phyloP scores from a whole-genome alignment of 768 basidiomycete genomes.

The Podaxis sp. region DNA sequence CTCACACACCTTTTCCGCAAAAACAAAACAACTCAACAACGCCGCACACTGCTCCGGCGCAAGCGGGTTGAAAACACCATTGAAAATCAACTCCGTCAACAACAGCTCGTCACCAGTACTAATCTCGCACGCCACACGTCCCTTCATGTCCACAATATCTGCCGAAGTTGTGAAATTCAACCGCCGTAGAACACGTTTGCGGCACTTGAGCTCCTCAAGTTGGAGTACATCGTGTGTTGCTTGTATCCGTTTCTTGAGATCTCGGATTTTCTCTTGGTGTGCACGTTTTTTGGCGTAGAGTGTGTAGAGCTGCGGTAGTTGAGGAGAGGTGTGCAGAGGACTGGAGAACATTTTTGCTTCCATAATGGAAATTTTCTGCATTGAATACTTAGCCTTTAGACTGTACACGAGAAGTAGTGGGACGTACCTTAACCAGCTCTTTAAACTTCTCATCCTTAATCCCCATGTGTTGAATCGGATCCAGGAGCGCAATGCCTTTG shows the following conservation, averaged over 20 bases:
- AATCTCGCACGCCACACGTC: conserved; percentile 97
- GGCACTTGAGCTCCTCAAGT: conserved; percentile 92
- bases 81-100: conserved; percentile 95
- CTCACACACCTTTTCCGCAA: conserved; percentile 80
- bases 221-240: conserved; percentile 91
- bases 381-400: background rate
- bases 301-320: conserved; percentile 79
- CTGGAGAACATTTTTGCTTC: conserved; percentile 83
- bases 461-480: conserved; percentile 92
- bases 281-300: conserved; percentile 77
- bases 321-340: conserved; percentile 74
- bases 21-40: conserved; percentile 96
- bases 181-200: conserved; percentile 91
- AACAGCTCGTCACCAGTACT: conserved; percentile 95
- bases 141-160: conserved; percentile 98
- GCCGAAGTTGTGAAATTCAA: conserved; percentile 85
- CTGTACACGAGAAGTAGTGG: conserved; percentile 13
- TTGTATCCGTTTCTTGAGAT: conserved; percentile 82
- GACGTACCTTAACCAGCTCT: conserved; percentile 70
- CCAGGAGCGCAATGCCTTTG: conserved; percentile 80
- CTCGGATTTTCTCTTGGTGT: conserved; percentile 64
- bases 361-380: conserved; percentile 87
- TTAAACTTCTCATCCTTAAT: conserved; percentile 95
- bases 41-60: conserved; percentile 91
- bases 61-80: conserved; percentile 90